phyloP scores from a whole-genome alignment of 106 monocot species.

The Acorus gramineus region DNA sequence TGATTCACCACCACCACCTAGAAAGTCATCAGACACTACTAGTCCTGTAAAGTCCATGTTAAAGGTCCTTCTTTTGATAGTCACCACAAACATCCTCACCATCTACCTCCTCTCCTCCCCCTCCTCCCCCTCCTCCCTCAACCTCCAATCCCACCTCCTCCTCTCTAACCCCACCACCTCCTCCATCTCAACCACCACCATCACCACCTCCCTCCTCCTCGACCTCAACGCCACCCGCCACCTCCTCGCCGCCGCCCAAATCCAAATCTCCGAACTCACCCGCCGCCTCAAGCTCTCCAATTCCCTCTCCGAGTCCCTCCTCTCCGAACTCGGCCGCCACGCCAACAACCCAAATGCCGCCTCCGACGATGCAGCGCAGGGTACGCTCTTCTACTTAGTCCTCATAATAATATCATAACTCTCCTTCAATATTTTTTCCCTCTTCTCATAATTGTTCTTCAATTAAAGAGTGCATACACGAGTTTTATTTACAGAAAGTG shows the following conservation, averaged over 20 bases:
- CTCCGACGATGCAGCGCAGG: neutral
- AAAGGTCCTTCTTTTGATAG: constrained; percentile 28
- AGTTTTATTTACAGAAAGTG: too few relatives aligned
- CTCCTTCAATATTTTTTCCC: too few relatives aligned
- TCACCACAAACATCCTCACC: constrained; percentile 41
- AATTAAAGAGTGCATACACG: too few relatives aligned
- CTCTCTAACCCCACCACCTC: neutral
- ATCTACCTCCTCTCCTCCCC: constrained; percentile 16
- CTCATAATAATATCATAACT: too few relatives aligned
- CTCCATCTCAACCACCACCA: constrained; percentile 6
- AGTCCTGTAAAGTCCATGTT: constrained; percentile 5
- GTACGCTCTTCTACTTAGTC: too few relatives aligned
- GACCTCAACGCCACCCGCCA: constrained; percentile 37
- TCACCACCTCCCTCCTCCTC: constrained; percentile 13
- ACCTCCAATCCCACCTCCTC: neutral
- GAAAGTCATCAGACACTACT: too few relatives aligned
- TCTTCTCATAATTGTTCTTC: too few relatives aligned
- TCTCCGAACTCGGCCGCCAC: constrained; percentile 14
- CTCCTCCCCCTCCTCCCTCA: neutral
- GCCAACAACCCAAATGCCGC: neutral
- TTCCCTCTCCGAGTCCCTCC: constrained; percentile 22
- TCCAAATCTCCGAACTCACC: constrained; percentile 12
- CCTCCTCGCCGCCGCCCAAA: constrained; percentile 5
- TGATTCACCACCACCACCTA: too few relatives aligned
- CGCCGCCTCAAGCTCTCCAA: constrained; percentile 25